A percentile compares a stretch with the other conserved stretches of the same genome.
These are phyloP conservation scores for Lactifluus pinguis DNA, from an alignment of 768 basidiomycete species.

Conservation along the genomic window DNA sequence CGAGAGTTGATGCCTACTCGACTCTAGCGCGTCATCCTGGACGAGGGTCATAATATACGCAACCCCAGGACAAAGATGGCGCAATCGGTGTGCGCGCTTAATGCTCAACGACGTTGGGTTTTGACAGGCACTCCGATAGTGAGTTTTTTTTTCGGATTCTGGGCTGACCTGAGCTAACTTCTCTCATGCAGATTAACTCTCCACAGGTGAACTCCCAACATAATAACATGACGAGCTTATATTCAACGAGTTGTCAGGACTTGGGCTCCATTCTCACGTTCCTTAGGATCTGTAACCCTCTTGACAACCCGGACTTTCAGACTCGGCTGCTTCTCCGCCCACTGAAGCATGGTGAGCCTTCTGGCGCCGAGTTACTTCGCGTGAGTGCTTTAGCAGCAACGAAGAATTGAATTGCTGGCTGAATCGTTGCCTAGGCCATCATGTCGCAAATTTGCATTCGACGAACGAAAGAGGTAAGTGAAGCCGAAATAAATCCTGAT, in stretches of 20 bases:
- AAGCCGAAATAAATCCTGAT: neutral
- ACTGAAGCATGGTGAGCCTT: slow-evolving; percentile 54
- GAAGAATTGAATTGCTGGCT: neutral
- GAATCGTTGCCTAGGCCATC: slow-evolving; percentile 39
- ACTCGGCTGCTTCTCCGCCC: slow-evolving; percentile 73
- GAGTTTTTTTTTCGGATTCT: slow-evolving; percentile 25
- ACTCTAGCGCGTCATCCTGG: slow-evolving; percentile 62
- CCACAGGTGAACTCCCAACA: slow-evolving; percentile 39
- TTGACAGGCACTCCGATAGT: slow-evolving; percentile 87
- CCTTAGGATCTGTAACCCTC: slow-evolving; percentile 73
- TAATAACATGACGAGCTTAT: neutral
- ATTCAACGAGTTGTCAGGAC: slow-evolving; percentile 42
- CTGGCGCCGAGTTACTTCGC: slow-evolving; percentile 61
- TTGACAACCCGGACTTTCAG: slow-evolving; percentile 79
- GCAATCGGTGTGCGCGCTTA: slow-evolving; percentile 50
- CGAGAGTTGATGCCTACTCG: neutral
- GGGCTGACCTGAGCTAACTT: neutral
- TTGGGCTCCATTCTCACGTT: slow-evolving; percentile 82
- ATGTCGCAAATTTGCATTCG: slow-evolving; percentile 76
- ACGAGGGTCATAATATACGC: slow-evolving; percentile 84
- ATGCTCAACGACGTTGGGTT: slow-evolving; percentile 70
- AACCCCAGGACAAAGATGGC: slow-evolving; percentile 85
- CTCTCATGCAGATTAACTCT: slow-evolving; percentile 56
- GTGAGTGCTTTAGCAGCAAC: slow-evolving; percentile 30
- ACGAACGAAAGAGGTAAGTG: slow-evolving; percentile 66